These are phyloP conservation scores for Neurospora africana DNA, from an alignment of 495 filamentous ascomycete species.

Conservation along the genomic window DNA sequence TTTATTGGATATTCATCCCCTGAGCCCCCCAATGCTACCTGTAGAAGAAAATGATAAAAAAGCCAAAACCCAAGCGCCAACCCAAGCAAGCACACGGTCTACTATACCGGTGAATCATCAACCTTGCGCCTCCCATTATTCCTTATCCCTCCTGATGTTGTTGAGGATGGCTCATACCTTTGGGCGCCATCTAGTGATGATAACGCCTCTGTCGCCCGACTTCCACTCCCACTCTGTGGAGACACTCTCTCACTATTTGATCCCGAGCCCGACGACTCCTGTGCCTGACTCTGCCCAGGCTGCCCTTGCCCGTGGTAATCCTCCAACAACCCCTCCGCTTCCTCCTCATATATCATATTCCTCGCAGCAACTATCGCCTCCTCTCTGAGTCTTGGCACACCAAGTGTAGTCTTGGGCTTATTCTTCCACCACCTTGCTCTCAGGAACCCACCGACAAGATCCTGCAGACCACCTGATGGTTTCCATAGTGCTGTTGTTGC, in stretches of 20 bases:
- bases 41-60: background rate
- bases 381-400: background rate
- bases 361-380: background rate
- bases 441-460: constrained; percentile 27
- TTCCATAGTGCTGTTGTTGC: constrained; percentile 8
- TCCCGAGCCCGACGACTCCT: background rate
- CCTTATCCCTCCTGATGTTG: background rate
- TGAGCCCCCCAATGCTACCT: background rate
- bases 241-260: background rate
- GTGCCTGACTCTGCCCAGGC: background rate
- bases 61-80: background rate
- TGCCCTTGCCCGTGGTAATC: background rate
- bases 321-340: background rate
- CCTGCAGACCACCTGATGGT: constrained; percentile 24
- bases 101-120: background rate
- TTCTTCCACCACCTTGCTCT: constrained; percentile 32
- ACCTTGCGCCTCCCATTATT: background rate
- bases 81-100: background rate
- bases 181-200: background rate
- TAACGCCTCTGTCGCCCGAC: background rate
- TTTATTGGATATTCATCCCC: background rate
- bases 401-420: background rate
- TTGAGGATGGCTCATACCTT: background rate
- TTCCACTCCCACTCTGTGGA: background rate
- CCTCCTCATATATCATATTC: background rate